Evolutionary conservation across 208 protist species (phyloP), one percentile per base, ranked within the genome.

Genomic region (Leptomonas seymouri): DNA sequence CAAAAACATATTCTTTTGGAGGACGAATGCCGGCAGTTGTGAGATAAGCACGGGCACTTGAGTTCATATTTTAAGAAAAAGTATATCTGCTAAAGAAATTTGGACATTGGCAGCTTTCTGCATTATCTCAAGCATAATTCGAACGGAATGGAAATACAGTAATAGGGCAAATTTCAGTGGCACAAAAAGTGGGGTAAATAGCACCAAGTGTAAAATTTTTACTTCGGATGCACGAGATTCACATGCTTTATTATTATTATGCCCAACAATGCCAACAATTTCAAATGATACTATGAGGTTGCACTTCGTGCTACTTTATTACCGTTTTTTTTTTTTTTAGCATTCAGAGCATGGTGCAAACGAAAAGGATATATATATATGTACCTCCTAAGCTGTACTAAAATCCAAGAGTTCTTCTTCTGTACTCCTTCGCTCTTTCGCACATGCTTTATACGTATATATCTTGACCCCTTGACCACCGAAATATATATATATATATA

Each of bases 1-100:
- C 49, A 78, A 36, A 74, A 74, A 42, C 67, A 63, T 20, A 27
- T 82, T 46, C 16, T 41, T 0, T 39, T 76, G 5, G 76, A 82
- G 34, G 66, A 78, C 7, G 51, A 56, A 3, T 25, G 31, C 14
- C 55, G 75, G 1, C 63, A 45, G 7, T 11, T 67, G 18, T 25
- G 54, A 41, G 20, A 48, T 16, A 48, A 16, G 44, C 20, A 48
- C 12, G 34, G 9, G 9, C 34, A 9, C 7, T 9, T 9, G 9
- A 39, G 7, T 9, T 49, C 9, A 21, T 6, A 5, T 21, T 23
- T 49, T 49, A 21, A 49, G 20, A 49, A 5, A 49, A 27, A 57
- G 42, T 57, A 69, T 57, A 50, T 7, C 34, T 39, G 9, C 34
- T 39, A 9, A 39, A 39, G 3, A n/a, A n/a, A n/a, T n/a, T n/a